A percentile compares a stretch with the other conserved stretches of the same genome.
Conservation (phyloP, 1,284 basidiomycete species). For the Wolfiporia cocos region DNA sequence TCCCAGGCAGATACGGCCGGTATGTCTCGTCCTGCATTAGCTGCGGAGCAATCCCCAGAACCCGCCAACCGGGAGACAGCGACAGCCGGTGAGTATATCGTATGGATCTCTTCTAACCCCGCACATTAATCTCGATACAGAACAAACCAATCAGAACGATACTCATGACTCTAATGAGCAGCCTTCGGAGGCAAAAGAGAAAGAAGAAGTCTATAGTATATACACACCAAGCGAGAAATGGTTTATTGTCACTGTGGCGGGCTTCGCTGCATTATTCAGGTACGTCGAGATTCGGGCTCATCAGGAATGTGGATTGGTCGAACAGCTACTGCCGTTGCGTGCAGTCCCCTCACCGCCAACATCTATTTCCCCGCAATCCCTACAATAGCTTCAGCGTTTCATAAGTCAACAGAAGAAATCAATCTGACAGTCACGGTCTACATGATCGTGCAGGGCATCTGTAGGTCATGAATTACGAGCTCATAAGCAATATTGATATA, state of each 20-base stretch:
- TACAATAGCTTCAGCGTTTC: slow-evolving; percentile 51
- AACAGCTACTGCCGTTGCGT: background rate
- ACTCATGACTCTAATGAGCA: no score
- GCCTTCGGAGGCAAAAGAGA: no score
- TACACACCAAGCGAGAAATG: slow-evolving; percentile 58
- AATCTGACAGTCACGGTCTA: slow-evolving; percentile 78
- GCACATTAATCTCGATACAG: no score
- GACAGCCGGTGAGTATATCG: no score
- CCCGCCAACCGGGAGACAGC: no score
- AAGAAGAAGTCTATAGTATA: slow-evolving; percentile 46
- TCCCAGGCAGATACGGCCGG: no score
- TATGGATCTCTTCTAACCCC: no score
- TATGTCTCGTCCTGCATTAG: no score
- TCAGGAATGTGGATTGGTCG: background rate
- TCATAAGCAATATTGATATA: background rate
- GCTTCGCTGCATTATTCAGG: slow-evolving; percentile 62
- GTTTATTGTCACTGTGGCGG: slow-evolving; percentile 54
- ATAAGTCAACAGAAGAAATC: slow-evolving; percentile 60
- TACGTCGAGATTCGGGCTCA: slow-evolving; percentile 15
- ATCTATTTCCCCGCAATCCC: slow-evolving; percentile 80
- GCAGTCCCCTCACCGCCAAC: slow-evolving; percentile 65
- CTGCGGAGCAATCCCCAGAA: no score
- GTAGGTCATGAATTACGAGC: slow-evolving; percentile 28
- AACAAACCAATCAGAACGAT: no score
- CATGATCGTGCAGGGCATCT: slow-evolving; percentile 71